These are phyloP conservation scores for Lolium rigidum DNA, from an alignment of 176 grass and related monocot genomes.

Conservation along the genomic window DNA sequence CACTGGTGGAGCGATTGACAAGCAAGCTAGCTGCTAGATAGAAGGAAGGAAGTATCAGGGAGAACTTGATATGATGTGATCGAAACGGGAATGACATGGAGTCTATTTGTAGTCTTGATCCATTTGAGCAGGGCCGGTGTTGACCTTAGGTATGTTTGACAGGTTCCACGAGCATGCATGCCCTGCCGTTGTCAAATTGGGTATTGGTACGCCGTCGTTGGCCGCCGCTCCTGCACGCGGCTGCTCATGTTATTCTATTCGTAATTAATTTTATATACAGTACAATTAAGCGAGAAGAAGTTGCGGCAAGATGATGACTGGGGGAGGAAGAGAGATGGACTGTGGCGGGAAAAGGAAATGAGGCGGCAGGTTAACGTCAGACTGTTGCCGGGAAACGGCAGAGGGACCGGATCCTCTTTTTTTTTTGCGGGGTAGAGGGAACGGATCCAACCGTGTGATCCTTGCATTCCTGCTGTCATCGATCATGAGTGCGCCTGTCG, in stretches of 20 bases:
- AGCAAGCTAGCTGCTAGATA: not conserved
- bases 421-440: not conserved
- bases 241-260: not conserved
- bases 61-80: not conserved
- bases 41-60: not conserved
- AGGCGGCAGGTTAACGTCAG: not conserved
- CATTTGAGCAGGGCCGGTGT: not conserved
- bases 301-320: not conserved
- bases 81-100: not conserved
- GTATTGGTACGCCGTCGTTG: not conserved
- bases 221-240: not conserved
- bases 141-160: not conserved
- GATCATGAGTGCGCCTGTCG: not conserved
- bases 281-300: not conserved
- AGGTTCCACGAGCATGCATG: not conserved
- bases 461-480: not conserved
- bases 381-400: too few species aligned
- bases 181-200: not conserved
- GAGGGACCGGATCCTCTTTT: not conserved
- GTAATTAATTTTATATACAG: not conserved
- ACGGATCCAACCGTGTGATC: too few species aligned
- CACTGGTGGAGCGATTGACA: not conserved
- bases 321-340: not conserved
- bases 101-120: not conserved
- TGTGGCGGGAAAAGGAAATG: not conserved